Conservation (phyloP, 2,329 filamentous ascomycete genomes). For the Fusarium bulbicola region DNA sequence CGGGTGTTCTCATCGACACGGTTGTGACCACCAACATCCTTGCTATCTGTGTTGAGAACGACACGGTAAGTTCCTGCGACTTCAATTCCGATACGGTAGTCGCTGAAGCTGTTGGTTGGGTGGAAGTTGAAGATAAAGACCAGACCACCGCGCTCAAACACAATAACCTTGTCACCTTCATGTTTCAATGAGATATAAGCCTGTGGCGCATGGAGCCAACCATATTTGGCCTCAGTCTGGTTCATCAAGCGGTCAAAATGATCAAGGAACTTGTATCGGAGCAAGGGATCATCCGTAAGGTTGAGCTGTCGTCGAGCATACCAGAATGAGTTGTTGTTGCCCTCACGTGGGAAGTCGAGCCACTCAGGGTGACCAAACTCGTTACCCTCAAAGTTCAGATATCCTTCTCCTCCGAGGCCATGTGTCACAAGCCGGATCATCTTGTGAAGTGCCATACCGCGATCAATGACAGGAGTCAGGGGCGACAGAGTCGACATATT, state of each 20-base stretch:
- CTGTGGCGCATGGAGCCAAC: conserved; percentile 87
- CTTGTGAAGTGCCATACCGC: conserved; percentile 94
- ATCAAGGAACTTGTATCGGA: conserved; percentile 92
- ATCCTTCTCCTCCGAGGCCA: conserved; percentile 90
- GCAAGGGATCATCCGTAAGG: conserved; percentile 82
- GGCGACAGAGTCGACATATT: conserved; percentile 90
- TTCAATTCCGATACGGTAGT: conserved; percentile 92
- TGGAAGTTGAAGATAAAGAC: conserved; percentile 99
- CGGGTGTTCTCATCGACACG: conserved; percentile 81
- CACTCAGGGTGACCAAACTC: conserved; percentile 99
- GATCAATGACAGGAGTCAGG: conserved; percentile 88
- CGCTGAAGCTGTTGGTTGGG: conserved; percentile 81
- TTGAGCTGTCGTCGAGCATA: conserved; percentile 95
- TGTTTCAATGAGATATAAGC: conserved; percentile 95
- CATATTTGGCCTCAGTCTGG: conserved; percentile 83
- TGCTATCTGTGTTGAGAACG: conserved; percentile 82
- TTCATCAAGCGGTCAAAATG: conserved; percentile 96
- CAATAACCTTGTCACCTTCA: conserved; percentile 91
- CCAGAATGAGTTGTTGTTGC: conserved; percentile 93
- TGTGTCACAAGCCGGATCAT: conserved; percentile 97
- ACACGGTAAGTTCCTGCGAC: conserved; percentile 85
- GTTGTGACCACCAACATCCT: conserved; percentile 80
- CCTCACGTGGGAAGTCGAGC: conserved; percentile 96
- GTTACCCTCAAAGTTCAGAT: conserved; percentile 98
- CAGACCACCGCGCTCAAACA: conserved; percentile 90